A percentile compares a stretch with the other conserved stretches of the same genome.
These are phyloP conservation scores for Gentiana straminea DNA, from an alignment of 257 asterid genomes.

Conservation along the genomic window DNA sequence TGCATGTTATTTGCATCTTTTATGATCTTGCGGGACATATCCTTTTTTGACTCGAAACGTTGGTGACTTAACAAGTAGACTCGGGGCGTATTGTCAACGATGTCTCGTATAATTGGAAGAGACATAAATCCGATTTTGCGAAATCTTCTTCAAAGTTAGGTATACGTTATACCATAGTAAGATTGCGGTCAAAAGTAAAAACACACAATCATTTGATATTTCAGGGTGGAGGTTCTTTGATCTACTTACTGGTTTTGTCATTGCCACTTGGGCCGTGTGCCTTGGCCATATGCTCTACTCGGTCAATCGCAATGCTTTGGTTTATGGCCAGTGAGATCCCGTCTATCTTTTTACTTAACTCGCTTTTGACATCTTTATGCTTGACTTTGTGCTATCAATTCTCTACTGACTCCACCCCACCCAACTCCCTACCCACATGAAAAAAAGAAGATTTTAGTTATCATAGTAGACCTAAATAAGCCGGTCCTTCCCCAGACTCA, in stretches of 20 bases:
- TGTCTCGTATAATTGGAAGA: constrained; percentile 94
- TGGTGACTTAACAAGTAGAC: constrained; percentile 98
- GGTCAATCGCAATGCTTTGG: constrained; percentile 65
- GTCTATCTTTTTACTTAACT: too few species aligned
- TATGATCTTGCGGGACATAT: constrained; percentile 64
- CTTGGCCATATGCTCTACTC: constrained; percentile 58
- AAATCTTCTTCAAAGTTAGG: constrained; percentile 84
- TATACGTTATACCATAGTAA: constrained; percentile 9
- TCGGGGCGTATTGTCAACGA: constrained; percentile 98
- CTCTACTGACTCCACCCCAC: too few species aligned
- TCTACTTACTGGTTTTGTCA: constrained; percentile 75
- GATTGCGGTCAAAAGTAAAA: constrained; percentile 13
- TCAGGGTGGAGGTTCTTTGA: constrained; percentile 86
- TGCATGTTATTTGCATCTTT: too few species aligned
- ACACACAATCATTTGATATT: constrained; percentile 17
- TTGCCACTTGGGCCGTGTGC: constrained; percentile 87
- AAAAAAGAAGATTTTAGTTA: too few species aligned
- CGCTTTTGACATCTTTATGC: too few species aligned
- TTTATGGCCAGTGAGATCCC: constrained; percentile 77
- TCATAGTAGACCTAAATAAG: too few species aligned
- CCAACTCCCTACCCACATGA: too few species aligned
- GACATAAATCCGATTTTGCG: constrained; percentile 84
- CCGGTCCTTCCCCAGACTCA: too few species aligned
- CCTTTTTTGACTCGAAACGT: constrained; percentile 95
- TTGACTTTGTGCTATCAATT: too few species aligned